Conservation (phyloP, 1,139 yeast genomes). For the Suhomyces wounanorum region DNA sequence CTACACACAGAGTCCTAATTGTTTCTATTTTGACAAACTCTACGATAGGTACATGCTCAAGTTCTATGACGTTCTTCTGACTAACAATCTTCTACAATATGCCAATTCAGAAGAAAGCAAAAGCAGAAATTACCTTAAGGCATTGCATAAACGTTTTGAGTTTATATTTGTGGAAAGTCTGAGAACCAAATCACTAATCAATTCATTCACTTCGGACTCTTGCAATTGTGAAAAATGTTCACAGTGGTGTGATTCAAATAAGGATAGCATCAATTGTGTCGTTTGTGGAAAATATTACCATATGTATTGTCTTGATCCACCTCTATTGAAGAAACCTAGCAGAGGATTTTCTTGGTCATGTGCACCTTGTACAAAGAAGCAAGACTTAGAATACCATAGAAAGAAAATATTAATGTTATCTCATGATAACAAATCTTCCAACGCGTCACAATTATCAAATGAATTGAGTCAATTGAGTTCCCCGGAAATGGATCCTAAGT, state of each 20-base stretch:
- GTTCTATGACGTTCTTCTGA: conserved; percentile 68
- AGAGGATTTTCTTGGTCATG: conserved; percentile 96
- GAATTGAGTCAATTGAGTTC: conserved; percentile 28
- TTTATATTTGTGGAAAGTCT: conserved; percentile 79
- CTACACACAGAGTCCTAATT: conserved; percentile 60
- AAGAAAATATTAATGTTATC: conserved; percentile 45
- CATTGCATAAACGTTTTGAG: conserved; percentile 67
- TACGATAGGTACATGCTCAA: conserved; percentile 86
- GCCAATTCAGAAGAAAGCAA: conserved; percentile 56
- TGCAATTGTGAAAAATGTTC: conserved; percentile 70
- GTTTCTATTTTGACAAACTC: conserved; percentile 82
- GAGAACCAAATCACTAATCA: conserved; percentile 61
- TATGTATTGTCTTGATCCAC: conserved; percentile 86
- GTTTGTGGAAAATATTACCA: conserved; percentile 72
- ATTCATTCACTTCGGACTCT: conserved; percentile 57
- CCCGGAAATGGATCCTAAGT: conserved; percentile 5
- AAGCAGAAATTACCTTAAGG: conserved; percentile 55
- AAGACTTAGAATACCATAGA: conserved; percentile 40
- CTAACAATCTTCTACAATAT: conserved; percentile 51
- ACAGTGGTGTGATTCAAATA: conserved; percentile 74
- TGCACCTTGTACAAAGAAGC: conserved; percentile 65
- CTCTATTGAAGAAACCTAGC: conserved; percentile 74
- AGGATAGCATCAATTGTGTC: conserved; percentile 82
- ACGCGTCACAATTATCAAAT: conserved; percentile 33
- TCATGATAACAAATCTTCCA: conserved; percentile 46